Evolutionary conservation across 2,329 filamentous ascomycete genomes (phyloP).

Genomic region (Penicillium sp.): DNA sequence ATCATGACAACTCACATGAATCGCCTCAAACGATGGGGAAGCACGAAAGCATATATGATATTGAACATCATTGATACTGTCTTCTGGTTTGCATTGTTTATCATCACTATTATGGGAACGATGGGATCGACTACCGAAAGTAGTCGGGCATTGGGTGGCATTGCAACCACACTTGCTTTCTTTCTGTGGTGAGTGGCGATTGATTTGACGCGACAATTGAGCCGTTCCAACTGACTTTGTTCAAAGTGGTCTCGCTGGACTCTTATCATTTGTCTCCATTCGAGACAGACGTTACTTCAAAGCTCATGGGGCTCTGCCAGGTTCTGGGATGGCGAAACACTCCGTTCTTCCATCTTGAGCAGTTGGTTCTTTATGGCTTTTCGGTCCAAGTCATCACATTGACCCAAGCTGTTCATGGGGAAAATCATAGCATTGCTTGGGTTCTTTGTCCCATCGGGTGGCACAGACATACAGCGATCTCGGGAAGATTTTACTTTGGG

Average conservation of each 20-base stretch:
- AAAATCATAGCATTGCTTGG: too few relatives aligned
- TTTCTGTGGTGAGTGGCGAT: slow-evolving; percentile 17
- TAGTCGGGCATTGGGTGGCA: slow-evolving; percentile 21
- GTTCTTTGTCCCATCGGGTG: too few relatives aligned
- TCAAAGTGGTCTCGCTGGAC: background rate
- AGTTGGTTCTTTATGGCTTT: background rate
- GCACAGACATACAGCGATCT: too few relatives aligned
- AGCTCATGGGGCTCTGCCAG: background rate
- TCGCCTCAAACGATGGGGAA: slow-evolving; percentile 25
- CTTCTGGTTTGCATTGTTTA: slow-evolving; percentile 29
- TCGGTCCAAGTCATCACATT: too few relatives aligned
- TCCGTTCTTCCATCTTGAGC: background rate
- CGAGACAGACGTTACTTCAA: background rate
- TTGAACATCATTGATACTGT: slow-evolving; percentile 27
- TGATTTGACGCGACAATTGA: background rate
- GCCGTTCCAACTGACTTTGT: background rate
- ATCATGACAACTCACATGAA: slow-evolving; percentile 16
- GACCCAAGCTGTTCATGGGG: too few relatives aligned
- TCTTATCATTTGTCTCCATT: background rate
- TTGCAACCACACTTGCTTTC: slow-evolving; percentile 16
- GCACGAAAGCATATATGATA: slow-evolving; percentile 21
- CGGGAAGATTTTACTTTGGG: too few relatives aligned
- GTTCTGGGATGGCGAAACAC: background rate
- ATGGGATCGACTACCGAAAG: slow-evolving; percentile 8
- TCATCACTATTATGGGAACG: slow-evolving; percentile 24